Evolutionary conservation across 164 flowering plant genomes (phyloP).

Genomic region (Cinnamomum micranthum): DNA sequence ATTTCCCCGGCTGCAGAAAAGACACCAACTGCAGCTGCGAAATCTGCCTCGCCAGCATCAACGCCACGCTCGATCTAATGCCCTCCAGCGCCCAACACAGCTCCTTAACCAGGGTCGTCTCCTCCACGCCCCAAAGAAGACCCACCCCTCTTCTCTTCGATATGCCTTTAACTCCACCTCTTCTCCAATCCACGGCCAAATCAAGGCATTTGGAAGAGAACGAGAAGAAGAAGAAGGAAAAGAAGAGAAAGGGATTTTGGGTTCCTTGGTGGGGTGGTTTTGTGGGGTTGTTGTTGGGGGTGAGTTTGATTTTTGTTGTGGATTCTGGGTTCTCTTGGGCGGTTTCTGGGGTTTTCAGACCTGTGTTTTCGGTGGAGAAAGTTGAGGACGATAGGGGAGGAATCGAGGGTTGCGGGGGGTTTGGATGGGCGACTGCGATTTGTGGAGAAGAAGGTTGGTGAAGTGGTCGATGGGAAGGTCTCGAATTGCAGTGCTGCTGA

Average conservation of each 20-base stretch:
- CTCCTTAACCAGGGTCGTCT: conserved; percentile 46
- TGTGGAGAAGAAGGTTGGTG: conserved; percentile 40
- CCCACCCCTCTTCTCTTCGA: background rate
- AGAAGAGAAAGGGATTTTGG: conserved; percentile 4
- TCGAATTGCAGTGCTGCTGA: conserved; percentile 42
- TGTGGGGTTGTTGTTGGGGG: conserved; percentile 28
- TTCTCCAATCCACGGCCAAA: conserved; percentile 35
- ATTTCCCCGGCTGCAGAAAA: conserved; percentile 78
- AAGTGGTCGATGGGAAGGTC: conserved; percentile 28
- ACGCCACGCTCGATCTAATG: conserved; percentile 81
- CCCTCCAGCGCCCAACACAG: conserved; percentile 49
- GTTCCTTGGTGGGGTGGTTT: conserved; percentile 2
- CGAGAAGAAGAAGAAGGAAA: conserved; percentile 1
- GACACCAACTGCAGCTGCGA: conserved; percentile 81
- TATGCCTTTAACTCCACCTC: conserved; percentile 16
- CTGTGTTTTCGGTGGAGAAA: conserved; percentile 35
- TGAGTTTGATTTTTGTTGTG: conserved; percentile 32
- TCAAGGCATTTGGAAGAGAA: conserved; percentile 12
- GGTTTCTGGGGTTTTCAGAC: conserved; percentile 31
- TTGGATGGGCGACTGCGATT: conserved; percentile 36
- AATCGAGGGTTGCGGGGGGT: conserved; percentile 28
- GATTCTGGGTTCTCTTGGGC: conserved; percentile 41
- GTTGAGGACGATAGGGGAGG: conserved; percentile 41
- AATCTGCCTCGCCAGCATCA: conserved; percentile 78
- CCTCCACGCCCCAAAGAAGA: conserved; percentile 5